Percentiles rank a stretch among this genome's conserved stretches.
Evolutionary conservation across 2,329 filamentous ascomycete genomes (phyloP).

Genomic region (Rutstroemia sp.): DNA sequence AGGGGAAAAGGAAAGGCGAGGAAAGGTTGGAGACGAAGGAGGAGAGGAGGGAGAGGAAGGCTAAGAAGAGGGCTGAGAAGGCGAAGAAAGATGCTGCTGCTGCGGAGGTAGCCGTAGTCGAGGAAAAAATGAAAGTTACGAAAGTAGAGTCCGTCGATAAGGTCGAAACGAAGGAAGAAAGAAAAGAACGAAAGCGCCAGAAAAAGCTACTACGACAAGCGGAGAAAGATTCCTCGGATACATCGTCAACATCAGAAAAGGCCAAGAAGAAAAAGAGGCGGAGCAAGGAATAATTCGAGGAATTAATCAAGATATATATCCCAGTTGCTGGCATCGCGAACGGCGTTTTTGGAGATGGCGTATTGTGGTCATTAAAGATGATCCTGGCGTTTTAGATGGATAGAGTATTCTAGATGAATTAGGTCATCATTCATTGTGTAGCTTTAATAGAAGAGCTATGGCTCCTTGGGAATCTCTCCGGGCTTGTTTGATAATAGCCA

Average conservation of each 20-base stretch:
- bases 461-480: conserved; percentile 58
- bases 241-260: conserved; percentile 22
- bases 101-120: neutral
- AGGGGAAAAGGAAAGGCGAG: conserved; percentile 29
- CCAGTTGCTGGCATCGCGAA: conserved; percentile 9
- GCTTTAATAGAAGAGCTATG: conserved; percentile 17
- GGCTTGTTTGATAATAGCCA: conserved; percentile 76
- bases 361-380: conserved; percentile 11
- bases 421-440: conserved; percentile 3
- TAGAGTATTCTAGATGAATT: neutral
- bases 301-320: neutral
- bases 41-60: conserved; percentile 32
- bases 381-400: conserved; percentile 13
- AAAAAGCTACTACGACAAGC: conserved; percentile 26
- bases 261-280: conserved; percentile 28
- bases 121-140: neutral
- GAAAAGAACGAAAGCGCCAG: conserved; percentile 31
- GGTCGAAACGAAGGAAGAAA: conserved; percentile 32
- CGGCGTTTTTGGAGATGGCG: conserved; percentile 19
- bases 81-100: conserved; percentile 28
- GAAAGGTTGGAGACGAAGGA: conserved; percentile 28
- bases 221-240: conserved; percentile 13
- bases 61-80: conserved; percentile 24
- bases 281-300: conserved; percentile 15
- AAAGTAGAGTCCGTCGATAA: neutral